A percentile compares a stretch with the other conserved stretches of the same genome.
These are phyloP conservation scores for Saccharomyces pastorianus DNA, from an alignment of 1,139 yeast species.

Conservation along the genomic window DNA sequence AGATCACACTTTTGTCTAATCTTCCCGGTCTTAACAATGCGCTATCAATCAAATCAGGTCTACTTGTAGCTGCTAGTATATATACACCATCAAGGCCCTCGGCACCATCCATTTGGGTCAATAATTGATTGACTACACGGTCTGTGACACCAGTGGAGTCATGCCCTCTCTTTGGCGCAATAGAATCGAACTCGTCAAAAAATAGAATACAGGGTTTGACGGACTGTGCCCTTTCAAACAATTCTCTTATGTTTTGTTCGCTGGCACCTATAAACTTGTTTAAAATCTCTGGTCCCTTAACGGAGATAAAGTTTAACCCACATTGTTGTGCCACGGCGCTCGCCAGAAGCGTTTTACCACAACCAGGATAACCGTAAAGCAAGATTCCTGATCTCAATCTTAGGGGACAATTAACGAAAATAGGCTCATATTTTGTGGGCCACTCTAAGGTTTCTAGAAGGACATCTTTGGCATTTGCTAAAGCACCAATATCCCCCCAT, in stretches of 20 bases:
- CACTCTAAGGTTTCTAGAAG: conserved; percentile 86
- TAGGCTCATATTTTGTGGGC: conserved; percentile 96
- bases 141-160: conserved; percentile 98
- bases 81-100: conserved; percentile 96
- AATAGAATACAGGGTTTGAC: conserved; percentile 82
- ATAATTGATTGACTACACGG: conserved; percentile 91
- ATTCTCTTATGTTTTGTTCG: conserved; percentile 87
- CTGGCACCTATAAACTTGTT: conserved; percentile 97
- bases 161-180: conserved; percentile 97
- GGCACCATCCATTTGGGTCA: conserved; percentile 99
- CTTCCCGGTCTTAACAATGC: conserved; percentile 94
- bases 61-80: conserved; percentile 89
- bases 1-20: conserved; percentile 81
- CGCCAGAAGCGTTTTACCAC: conserved; percentile 91
- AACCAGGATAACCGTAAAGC: conserved; percentile 93
- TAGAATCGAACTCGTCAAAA: conserved; percentile 94
- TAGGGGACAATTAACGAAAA: conserved; percentile 79
- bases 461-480: conserved; percentile 64
- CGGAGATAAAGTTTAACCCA: conserved; percentile 86
- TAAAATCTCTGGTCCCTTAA: conserved; percentile 92
- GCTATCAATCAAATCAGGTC: conserved; percentile 92
- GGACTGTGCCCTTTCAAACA: conserved; percentile 75
- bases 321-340: conserved; percentile 93
- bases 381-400: conserved; percentile 83
- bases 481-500: conserved; percentile 90